These are phyloP conservation scores for Curvularia sp. DNA, from an alignment of 2,329 filamentous ascomycete genomes.

Conservation along the genomic window DNA sequence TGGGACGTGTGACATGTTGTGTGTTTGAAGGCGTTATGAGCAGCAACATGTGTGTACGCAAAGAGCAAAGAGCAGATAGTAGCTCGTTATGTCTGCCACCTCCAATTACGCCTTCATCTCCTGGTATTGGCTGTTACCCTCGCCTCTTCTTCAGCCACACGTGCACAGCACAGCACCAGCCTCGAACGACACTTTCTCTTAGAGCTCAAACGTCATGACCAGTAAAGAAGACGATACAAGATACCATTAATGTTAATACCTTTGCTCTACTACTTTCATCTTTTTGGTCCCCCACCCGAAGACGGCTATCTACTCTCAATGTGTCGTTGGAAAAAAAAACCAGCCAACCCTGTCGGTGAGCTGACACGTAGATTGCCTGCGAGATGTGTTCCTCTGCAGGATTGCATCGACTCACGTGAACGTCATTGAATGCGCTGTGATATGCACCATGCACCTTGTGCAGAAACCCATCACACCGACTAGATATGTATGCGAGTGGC, in stretches of 20 bases:
- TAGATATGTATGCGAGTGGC: neutral
- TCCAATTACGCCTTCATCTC: neutral
- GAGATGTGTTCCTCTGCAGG: neutral
- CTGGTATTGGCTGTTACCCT: neutral
- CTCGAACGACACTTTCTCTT: neutral
- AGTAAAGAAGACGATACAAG: neutral
- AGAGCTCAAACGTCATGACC: neutral
- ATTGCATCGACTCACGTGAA: conserved; percentile 10
- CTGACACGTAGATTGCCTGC: neutral
- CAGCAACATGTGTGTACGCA: neutral
- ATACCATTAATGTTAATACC: conserved; percentile 6
- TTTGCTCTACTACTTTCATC: neutral
- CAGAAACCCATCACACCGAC: conserved; percentile 6
- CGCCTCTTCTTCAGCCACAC: neutral
- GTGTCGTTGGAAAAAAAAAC: neutral
- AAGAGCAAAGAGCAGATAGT: neutral
- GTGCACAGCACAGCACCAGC: neutral
- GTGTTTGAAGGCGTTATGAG: neutral
- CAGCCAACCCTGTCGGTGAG: neutral
- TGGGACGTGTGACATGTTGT: neutral
- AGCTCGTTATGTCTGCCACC: neutral
- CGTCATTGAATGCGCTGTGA: conserved; percentile 9
- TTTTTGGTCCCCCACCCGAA: neutral
- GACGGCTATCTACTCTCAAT: too few relatives aligned
- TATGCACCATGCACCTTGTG: conserved; percentile 1